Percentiles rank a stretch among this genome's conserved stretches.
phyloP scores from a whole-genome alignment of 2,329 filamentous ascomycete species.

The Lecanicillium sp. region DNA sequence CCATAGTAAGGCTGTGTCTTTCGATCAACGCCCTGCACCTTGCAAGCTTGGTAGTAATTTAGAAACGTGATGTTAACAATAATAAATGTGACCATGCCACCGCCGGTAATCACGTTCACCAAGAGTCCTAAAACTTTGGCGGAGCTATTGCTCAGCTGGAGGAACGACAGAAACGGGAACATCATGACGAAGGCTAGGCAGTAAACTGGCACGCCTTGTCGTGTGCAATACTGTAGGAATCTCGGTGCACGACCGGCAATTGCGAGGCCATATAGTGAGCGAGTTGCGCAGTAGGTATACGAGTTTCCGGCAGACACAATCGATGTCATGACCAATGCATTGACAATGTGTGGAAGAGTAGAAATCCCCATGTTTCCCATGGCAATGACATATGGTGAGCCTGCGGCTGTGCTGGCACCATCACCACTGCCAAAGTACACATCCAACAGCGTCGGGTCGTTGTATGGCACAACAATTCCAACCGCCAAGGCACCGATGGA shows the following conservation, averaged over 20 bases:
- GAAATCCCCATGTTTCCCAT: conserved; percentile 46
- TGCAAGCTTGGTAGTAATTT: conserved; percentile 42
- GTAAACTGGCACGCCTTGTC: conserved; percentile 52
- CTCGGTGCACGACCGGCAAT: conserved; percentile 39
- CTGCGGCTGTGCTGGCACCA: conserved; percentile 36
- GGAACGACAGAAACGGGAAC: conserved; percentile 45
- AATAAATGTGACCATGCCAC: conserved; percentile 54
- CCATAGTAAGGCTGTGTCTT: conserved; percentile 47
- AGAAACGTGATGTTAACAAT: conserved; percentile 39
- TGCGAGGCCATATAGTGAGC: conserved; percentile 42
- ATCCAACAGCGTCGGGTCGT: conserved; percentile 48
- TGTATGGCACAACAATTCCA: conserved; percentile 59
- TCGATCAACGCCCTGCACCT: conserved; percentile 45
- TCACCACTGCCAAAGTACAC: conserved; percentile 32
- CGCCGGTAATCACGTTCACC: conserved; percentile 47
- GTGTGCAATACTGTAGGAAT: conserved; percentile 50
- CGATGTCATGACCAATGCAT: conserved; percentile 38
- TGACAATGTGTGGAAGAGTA: conserved; percentile 49
- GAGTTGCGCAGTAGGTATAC: conserved; percentile 42
- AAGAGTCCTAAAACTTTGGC: conserved; percentile 45
- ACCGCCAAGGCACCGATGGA: conserved; percentile 59
- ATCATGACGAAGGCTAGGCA: conserved; percentile 45
- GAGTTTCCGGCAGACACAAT: conserved; percentile 42
- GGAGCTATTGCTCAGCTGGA: conserved; percentile 40
- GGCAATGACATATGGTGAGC: conserved; percentile 56